These are phyloP conservation scores for Penicillium sp. DNA, from an alignment of 2,329 filamentous ascomycete genomes.

Conservation along the genomic window DNA sequence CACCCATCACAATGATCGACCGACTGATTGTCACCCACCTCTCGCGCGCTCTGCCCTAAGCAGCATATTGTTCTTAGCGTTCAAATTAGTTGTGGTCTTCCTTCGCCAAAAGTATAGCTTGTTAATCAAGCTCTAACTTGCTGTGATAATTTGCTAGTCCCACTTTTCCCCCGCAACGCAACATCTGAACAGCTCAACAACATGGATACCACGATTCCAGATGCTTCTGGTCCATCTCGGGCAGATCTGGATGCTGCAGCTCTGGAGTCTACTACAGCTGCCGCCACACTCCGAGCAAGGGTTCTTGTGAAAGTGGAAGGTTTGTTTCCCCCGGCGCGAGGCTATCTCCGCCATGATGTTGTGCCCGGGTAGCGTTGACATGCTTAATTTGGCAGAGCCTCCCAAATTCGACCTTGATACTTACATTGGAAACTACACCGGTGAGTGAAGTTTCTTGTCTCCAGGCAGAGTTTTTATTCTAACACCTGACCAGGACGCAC, in stretches of 20 bases:
- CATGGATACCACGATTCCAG: slow-evolving; percentile 30
- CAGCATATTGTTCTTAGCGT: neutral
- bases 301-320: slow-evolving; percentile 31
- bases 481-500: slow-evolving; percentile 62
- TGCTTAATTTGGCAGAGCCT: slow-evolving; percentile 51
- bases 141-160: neutral
- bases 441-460: slow-evolving; percentile 44
- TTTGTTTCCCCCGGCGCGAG: slow-evolving; percentile 18
- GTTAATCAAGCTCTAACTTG: neutral
- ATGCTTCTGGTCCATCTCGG: slow-evolving; percentile 26
- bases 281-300: neutral
- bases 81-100: neutral
- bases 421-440: slow-evolving; percentile 85
- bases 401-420: slow-evolving; percentile 90
- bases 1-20: slow-evolving; percentile 13
- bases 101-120: neutral
- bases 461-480: neutral
- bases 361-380: neutral
- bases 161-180: neutral
- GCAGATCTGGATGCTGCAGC: slow-evolving; percentile 2
- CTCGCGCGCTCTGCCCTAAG: neutral
- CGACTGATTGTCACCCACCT: neutral
- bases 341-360: slow-evolving; percentile 3
- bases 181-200: slow-evolving; percentile 1
- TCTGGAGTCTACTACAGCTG: slow-evolving; percentile 1